phyloP scores from a whole-genome alignment of 2,329 filamentous ascomycete species.

The Calonectria montana region DNA sequence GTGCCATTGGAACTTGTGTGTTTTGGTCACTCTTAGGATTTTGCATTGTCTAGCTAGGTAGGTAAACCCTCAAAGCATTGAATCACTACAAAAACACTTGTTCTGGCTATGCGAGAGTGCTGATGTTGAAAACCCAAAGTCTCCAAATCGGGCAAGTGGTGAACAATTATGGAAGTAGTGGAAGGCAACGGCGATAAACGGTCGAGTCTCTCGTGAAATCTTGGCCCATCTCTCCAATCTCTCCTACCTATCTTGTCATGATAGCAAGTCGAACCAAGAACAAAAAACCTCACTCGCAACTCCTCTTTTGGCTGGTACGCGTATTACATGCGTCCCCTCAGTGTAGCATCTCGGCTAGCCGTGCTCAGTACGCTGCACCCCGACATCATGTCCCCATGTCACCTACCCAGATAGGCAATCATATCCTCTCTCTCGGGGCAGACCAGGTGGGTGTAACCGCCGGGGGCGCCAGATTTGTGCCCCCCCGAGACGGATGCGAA shows the following conservation, averaged over 20 bases:
- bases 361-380: constrained; percentile 1
- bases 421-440: background rate
- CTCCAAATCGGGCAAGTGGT: constrained; percentile 8
- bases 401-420: constrained; percentile 24
- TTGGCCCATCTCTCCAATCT: background rate
- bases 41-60: background rate
- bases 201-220: background rate
- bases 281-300: background rate
- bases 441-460: background rate
- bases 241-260: background rate
- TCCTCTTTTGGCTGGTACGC: background rate
- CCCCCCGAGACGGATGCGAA: background rate
- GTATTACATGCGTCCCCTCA: constrained; percentile 6
- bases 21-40: background rate
- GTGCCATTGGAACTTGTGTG: background rate
- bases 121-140: background rate
- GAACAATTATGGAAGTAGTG: background rate
- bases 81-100: background rate
- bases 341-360: constrained; percentile 4
- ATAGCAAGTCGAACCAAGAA: background rate
- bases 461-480: background rate
- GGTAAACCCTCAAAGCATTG: background rate
- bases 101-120: background rate
- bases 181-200: background rate
- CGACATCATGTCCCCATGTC: constrained; percentile 4